Evolutionary conservation across 805 yeast species (phyloP).

Genomic region (Pichia manshurica): DNA sequence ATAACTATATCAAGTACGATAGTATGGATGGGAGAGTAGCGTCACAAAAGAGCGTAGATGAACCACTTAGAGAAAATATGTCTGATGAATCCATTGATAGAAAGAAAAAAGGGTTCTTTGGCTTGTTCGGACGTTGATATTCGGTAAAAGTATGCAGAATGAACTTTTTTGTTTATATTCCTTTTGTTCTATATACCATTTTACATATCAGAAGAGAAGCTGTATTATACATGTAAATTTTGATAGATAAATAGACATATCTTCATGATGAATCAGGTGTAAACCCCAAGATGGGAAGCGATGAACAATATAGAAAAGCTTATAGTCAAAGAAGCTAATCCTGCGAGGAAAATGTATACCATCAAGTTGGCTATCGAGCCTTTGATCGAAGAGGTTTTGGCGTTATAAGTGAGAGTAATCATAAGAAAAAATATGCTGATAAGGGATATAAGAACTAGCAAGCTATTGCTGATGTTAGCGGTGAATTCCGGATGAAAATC

Average conservation of each 20-base stretch:
- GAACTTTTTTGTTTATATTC: neutral
- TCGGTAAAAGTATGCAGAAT: neutral
- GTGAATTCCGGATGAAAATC: constrained; percentile 1
- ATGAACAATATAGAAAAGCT: constrained; percentile 28
- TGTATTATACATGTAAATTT: neutral
- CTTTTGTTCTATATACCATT: neutral
- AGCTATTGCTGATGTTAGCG: neutral
- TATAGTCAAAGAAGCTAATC: constrained; percentile 18
- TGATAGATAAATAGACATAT: neutral
- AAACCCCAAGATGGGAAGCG: constrained; percentile 30
- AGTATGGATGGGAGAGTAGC: constrained; percentile 12
- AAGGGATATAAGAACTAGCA: neutral
- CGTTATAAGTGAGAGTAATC: constrained; percentile 7
- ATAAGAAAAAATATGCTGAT: constrained; percentile 3
- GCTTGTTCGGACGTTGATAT: constrained; percentile 53
- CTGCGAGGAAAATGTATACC: constrained; percentile 18
- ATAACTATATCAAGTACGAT: constrained; percentile 65
- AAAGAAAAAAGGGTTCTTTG: constrained; percentile 58
- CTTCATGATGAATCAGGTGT: constrained; percentile 21
- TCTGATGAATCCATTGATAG: constrained; percentile 20
- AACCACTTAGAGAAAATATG: neutral
- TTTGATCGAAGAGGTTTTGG: constrained; percentile 5
- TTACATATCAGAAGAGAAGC: neutral
- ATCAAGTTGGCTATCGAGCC: constrained; percentile 3
- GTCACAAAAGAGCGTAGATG: constrained; percentile 7